phyloP scores from a whole-genome alignment of 106 monocot genomes.

The Acorus gramineus region DNA sequence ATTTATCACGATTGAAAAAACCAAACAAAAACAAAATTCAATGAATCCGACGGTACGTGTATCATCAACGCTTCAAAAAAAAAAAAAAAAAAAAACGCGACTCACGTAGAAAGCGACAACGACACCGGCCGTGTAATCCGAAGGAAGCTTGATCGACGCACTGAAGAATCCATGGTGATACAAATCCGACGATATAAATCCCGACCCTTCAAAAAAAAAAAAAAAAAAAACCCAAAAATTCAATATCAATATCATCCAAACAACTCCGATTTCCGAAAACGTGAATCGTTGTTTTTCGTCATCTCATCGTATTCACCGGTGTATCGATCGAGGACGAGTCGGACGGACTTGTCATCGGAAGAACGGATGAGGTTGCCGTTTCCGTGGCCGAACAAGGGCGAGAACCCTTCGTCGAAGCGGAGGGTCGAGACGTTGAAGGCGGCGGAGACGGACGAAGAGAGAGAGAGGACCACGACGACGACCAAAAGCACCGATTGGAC shows the following conservation, averaged over 20 bases:
- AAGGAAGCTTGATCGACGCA: slow-evolving; percentile 42
- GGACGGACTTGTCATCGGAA: slow-evolving; percentile 20
- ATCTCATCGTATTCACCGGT: slow-evolving; percentile 14
- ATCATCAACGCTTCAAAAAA: too few species aligned
- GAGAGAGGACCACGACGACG: background rate
- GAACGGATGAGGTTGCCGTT: slow-evolving; percentile 41
- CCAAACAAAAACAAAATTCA: too few species aligned
- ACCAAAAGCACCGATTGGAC: too few species aligned
- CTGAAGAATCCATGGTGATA: slow-evolving; percentile 52
- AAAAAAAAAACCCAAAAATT: background rate
- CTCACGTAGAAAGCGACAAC: slow-evolving; percentile 61
- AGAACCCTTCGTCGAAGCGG: slow-evolving; percentile 40
- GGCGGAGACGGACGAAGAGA: background rate
- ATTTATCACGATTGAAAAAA: too few species aligned
- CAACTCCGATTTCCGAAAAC: too few species aligned
- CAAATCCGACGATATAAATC: slow-evolving; percentile 36
- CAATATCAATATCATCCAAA: too few species aligned
- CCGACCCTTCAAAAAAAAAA: slow-evolving; percentile 23
- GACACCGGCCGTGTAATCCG: slow-evolving; percentile 54
- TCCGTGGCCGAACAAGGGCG: slow-evolving; percentile 30
- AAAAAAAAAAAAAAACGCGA: background rate
- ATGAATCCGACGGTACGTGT: too few species aligned
- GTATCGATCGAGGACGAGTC: slow-evolving; percentile 36
- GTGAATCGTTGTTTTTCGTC: too few species aligned
- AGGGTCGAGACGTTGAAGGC: slow-evolving; percentile 23